Base-by-base conservation (phyloP, 495 filamentous ascomycete species). In the Penicillium soppii region DNA sequence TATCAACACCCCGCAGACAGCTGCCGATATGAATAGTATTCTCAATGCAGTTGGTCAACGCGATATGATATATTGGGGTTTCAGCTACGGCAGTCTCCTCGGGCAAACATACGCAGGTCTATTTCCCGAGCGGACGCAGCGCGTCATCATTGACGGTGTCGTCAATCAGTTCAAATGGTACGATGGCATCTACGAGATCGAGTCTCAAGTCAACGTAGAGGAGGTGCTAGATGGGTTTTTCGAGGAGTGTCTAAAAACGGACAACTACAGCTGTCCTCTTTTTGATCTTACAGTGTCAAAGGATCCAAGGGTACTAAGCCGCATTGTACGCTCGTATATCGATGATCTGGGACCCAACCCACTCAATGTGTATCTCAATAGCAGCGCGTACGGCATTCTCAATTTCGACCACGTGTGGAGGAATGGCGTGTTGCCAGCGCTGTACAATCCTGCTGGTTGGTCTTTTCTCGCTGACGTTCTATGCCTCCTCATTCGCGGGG, bases 1-100 rank as follows among this genome's bases (percentile, higher is more conserved):
- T 43, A 47, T 76, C 43, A 77, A 78, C 53, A 77, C 75, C 1
- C 74, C 75, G 2, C 73, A 76, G 59, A 73, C 69, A 4, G 75
- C 73, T 5, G 73, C 75, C 15, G 75, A 78, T 50, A 78, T 78
- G 71, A 77, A 76, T 50, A 65, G 57, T 23, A 77, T 78, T 41
- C 46, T 78, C 7, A 71, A 76, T 46, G 71, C 71, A 1, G 17
- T 76, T 0, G 70, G 72, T 10, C 72, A 78, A 43, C 29, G 21
- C 13, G 56, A 59, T 19, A 55, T 59, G 56, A 19, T 43, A n/a
- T 59, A 55, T 21, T 59, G 35, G 52, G 56, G 56, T 7, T 55
- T 59, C 43, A 59, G 56, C 17, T 59, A 56, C 38, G 56, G 56
- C 12, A 59, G 7, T 25, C 35, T 59, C 7, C 52, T 59, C 1